phyloP scores from a whole-genome alignment of 2,329 filamentous ascomycete genomes.

The Trichoderma sp. region DNA sequence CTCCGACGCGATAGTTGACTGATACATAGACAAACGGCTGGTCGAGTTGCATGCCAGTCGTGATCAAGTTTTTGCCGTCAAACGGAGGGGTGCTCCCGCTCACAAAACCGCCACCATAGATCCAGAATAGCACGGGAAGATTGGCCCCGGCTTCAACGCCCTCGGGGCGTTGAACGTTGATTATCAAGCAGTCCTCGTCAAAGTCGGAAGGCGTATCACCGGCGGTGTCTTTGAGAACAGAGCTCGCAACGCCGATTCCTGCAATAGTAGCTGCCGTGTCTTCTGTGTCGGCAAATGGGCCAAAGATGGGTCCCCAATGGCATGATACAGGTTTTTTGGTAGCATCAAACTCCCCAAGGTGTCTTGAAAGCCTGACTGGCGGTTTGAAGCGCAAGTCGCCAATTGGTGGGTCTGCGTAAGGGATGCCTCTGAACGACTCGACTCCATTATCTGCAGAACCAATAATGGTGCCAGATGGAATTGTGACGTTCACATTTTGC shows the following conservation, averaged over 20 bases:
- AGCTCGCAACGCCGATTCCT: neutral
- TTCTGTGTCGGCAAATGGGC: neutral
- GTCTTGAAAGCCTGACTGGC: slow-evolving; percentile 55
- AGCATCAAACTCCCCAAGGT: slow-evolving; percentile 61
- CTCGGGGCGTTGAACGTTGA: slow-evolving; percentile 61
- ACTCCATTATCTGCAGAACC: slow-evolving; percentile 38
- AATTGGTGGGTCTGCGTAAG: slow-evolving; percentile 58
- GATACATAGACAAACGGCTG: slow-evolving; percentile 70
- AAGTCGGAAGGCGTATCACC: neutral
- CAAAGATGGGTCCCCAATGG: slow-evolving; percentile 34
- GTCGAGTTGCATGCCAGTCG: neutral
- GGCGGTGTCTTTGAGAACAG: neutral
- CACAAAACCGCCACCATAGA: slow-evolving; percentile 68
- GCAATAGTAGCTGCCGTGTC: neutral
- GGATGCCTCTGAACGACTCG: slow-evolving; percentile 70
- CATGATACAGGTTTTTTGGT: slow-evolving; percentile 60
- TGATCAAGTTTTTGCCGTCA: slow-evolving; percentile 40
- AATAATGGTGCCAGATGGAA: slow-evolving; percentile 5
- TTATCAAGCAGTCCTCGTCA: slow-evolving; percentile 63
- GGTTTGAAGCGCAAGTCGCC: slow-evolving; percentile 65
- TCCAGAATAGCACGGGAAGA: slow-evolving; percentile 70
- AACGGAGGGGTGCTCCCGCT: slow-evolving; percentile 32
- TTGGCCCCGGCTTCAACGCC: slow-evolving; percentile 56
- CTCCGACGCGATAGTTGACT: slow-evolving; percentile 75
- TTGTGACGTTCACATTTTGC: slow-evolving; percentile 13